Evolutionary conservation across 148 eudicot genomes (phyloP), one percentile per base, ranked within the genome.

Genomic region (Chenopodium album): DNA sequence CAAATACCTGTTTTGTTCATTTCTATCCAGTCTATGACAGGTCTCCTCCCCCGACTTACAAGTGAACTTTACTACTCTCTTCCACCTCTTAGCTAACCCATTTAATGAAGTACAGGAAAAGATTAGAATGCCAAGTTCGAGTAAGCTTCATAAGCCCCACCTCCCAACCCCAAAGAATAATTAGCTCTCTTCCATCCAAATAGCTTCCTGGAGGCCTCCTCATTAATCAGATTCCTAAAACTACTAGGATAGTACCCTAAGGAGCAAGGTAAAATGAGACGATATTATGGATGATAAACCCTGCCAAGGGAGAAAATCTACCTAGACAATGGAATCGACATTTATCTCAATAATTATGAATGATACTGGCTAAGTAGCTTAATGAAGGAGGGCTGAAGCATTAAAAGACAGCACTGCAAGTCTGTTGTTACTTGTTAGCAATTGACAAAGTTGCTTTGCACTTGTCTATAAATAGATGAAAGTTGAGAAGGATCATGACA

Each of bases 41-140:
- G 52, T 48, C 12, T 48, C 52, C 1, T 9, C 52, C 52, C 52
- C 52, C 13, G 9, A 48, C 52, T 48, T 12, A 48, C 13, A 12
- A 48, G 52, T 48, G 11, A 48, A 10, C 11, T 48, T 12, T 48
- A 64, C 68, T 64, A 7, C 68, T 10, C 26, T n/a, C 71, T 11
- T 66, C 71, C 41, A 67, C 32, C 71, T 67, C 37, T 67, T 67
- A 67, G 71, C 71, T 67, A 67, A 67, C 71, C 71, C 6, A 28
- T 29, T 37, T 29, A 4, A 28, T 16, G 16, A 28, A 13, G 14
- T 54, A 54, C 16, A 14, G 60, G 60, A 17, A 17, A 54, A 10
- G 3, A 16, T 54, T 16, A 13, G 60, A 54, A 54, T 54, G 20
- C 60, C 17, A 12, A 54, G 19, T 54, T 54, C 5, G 4, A 16